Evolutionary conservation across 2,329 filamentous ascomycete species (phyloP), one percentile per base, ranked within the genome.

Genomic region (Alternaria sp.): DNA sequence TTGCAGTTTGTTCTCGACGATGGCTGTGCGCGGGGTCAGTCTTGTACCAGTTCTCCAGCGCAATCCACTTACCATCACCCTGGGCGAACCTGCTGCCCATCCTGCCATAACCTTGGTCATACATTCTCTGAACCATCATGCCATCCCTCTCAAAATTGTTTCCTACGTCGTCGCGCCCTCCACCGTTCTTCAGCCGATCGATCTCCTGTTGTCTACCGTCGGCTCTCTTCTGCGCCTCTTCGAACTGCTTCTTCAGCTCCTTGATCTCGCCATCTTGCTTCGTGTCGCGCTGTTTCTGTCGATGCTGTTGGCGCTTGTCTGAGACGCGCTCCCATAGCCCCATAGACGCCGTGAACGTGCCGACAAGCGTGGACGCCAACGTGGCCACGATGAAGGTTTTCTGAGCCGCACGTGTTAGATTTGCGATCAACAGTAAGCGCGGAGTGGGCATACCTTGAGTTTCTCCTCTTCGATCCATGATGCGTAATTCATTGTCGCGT

Each of bases 351-450:
- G 79, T 80, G 66, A 83, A 82, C 15, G 81, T 83, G 47, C 81
- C 81, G 57, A 83, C 75, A 13, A 83, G 73, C n/a, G 81, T 83
- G 3, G 79, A 81, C 26, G 80, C 79, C 12, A 83, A 68, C 13
- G 81, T 83, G 17, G 81, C 81, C 60, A 82, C 76, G 36, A 83
- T 82, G 74, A 83, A 83, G 21, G 79, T 80, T 81, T 82, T 82
- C 79, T 79, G 23, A 23, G 17, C 17, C 26, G 28, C 25, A 21
- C 40, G n/a, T 25, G 43, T 62, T 23, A 62, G 55, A 25, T 25
- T 52, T 21, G 26, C 36, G 17, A 17, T 15, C 25, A 49, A 58
- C 45, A 46, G 32, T 59, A 45, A 21, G 45, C 15, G 21, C 17
- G 30, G 13, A 43, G 44, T 54, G 30, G 21, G 40, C 50, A 61